A percentile compares a stretch with the other conserved stretches of the same genome.
Evolutionary conservation across 2,329 filamentous ascomycete genomes (phyloP).

Genomic region (Achaetomium macrosporum): DNA sequence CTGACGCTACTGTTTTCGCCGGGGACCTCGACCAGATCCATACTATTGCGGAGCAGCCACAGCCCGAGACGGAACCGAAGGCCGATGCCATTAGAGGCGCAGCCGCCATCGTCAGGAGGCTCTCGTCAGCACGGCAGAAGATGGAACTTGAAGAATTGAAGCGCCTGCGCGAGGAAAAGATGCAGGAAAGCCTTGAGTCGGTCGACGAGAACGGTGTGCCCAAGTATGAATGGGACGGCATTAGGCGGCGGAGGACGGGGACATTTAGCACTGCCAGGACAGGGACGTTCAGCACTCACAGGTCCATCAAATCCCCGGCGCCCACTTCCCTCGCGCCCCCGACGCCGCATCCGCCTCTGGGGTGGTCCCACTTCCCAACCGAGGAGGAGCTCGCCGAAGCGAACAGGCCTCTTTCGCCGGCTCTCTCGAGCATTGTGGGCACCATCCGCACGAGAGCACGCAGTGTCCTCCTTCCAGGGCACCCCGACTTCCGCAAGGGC

Average conservation of each 20-base stretch:
- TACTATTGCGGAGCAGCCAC: slow-evolving; percentile 89
- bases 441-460: slow-evolving; percentile 46
- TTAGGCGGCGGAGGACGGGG: slow-evolving; percentile 60
- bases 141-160: slow-evolving; percentile 76
- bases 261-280: slow-evolving; percentile 40
- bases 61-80: slow-evolving; percentile 93
- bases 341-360: slow-evolving; percentile 65
- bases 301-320: slow-evolving; percentile 31
- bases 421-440: slow-evolving; percentile 52
- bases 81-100: slow-evolving; percentile 92
- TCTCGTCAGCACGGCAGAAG: slow-evolving; percentile 69
- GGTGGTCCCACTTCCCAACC: slow-evolving; percentile 78
- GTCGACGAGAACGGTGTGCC: slow-evolving; percentile 69
- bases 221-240: slow-evolving; percentile 80
- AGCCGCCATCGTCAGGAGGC: slow-evolving; percentile 76
- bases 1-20: slow-evolving; percentile 84
- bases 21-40: slow-evolving; percentile 93
- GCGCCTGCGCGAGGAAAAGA: slow-evolving; percentile 72
- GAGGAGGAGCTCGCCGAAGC: slow-evolving; percentile 56
- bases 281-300: slow-evolving; percentile 34
- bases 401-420: slow-evolving; percentile 42
- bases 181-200: slow-evolving; percentile 62
- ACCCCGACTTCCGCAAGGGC: slow-evolving; percentile 35
- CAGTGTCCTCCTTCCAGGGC: slow-evolving; percentile 36
- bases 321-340: slow-evolving; percentile 33